Evolutionary conservation across 2,329 filamentous ascomycete genomes (phyloP), one percentile per base, ranked within the genome.

Genomic region (Elsinoe batatas): DNA sequence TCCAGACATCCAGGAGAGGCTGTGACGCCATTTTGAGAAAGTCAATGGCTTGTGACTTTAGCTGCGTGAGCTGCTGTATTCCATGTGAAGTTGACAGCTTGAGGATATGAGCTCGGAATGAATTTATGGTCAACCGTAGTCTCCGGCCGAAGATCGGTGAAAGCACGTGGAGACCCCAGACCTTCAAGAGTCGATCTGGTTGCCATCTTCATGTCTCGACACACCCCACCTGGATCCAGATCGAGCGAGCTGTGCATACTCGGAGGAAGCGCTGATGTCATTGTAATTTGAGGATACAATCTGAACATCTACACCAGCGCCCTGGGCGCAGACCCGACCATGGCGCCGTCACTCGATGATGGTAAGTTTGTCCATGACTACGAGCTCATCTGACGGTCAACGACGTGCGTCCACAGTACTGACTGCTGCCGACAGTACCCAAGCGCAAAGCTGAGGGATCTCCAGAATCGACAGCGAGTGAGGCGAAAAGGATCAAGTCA

Each of bases 1-100:
- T 86, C 91, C 91, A 97, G 76, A 95, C 80, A 72, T 93, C 83
- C 74, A 85, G 68, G 51, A 77, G 83, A 72, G 95, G 77, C 78
- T 87, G 88, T 68, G 83, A 81, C 81, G 87, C 84, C 84, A 88
- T 87, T 47, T 59, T 56, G 56, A 56, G 20, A 30, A 6, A 17
- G 18, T 55, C 53, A 55, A 55, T 55, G 38, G 53, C 40, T 55
- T 12, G 30, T 22, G 20, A 26, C 2, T n/a, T 15, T 8, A 53
- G 32, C 49, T 44, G 17, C 3, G 32, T 17, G 32, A n/a, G 10
- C 12, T 20, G 12, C 5, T 17, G 15, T 8, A 4, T 18, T 5
- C n/a, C 12, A 15, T 2, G 44, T 30, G 26, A 35, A 51, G 47
- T 35, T 32, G 33, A 51, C 47, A 51, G 47, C 47, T 51, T 51